Evolutionary conservation across 2,329 filamentous ascomycete genomes (phyloP), one percentile per base, ranked within the genome.

Genomic region (Scytalidium sp.): DNA sequence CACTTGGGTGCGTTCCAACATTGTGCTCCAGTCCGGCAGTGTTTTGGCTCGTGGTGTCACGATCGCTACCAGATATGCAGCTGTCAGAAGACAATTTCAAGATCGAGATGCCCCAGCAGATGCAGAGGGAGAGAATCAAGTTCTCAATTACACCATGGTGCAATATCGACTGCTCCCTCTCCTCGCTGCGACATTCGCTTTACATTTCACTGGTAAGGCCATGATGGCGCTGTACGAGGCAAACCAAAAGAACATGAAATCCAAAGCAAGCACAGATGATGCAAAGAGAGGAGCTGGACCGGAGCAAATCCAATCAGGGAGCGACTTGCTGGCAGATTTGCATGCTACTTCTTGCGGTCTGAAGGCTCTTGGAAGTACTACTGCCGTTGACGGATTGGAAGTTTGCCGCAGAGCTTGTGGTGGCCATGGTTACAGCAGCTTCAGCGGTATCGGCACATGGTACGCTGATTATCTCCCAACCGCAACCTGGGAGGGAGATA

Each of bases 71-170:
- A 79, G 87, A 48, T 91, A 91, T 69, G 83, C 81, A 51, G 80
- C 87, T 2, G 82, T 91, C 3, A 79, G 87, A 45, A 78, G 85
- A n/a, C 87, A 91, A 62, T 91, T 91, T 73, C 84, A 88, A 65
- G 87, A 91, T 58, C 79, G 81, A 4, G 87, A 90, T 67, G 80
- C 83, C 5, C 74, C 76, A 22, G 73, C 78, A 32, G 73, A 72
- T 36, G 73, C 77, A 53, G 65, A 71, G 20, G 81, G 79, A 4
- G 88, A 91, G 71, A 90, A 84, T 64, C 84, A 86, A 59, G 88
- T 91, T 1, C 73, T 91, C 22, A 87, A 91, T 72, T 91, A 91
- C 69, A 88, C 86, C 54, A 90, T 89, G 82, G 87, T 91, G 7
- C 87, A 90, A 65, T 80, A 87, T 61, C 80, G 88, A 43, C 73